Evolutionary conservation across 371 early-diverging fungal species (phyloP).

Genomic region (Syncephalastrum racemosum): DNA sequence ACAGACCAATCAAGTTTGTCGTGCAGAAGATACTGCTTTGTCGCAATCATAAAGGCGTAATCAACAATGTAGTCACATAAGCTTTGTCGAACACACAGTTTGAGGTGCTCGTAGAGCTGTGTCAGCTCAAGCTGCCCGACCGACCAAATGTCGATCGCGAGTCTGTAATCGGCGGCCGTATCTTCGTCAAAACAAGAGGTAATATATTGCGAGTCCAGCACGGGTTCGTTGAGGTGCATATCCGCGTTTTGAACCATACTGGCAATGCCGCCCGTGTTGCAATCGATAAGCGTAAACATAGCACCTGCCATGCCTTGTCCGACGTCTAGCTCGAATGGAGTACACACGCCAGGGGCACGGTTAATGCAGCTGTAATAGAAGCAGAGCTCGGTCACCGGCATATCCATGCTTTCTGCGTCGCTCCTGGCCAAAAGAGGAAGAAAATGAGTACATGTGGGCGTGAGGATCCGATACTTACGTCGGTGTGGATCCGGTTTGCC

Average conservation of each 20-base stretch:
- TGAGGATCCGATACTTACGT: no score
- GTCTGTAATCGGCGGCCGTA: not conserved
- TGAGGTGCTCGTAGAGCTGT: conserved; percentile 50
- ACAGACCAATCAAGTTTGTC: no score
- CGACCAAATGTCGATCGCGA: conserved; percentile 72
- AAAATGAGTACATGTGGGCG: not conserved
- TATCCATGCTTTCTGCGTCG: conserved; percentile 1
- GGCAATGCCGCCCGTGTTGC: not conserved
- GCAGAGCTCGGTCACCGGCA: conserved; percentile 21
- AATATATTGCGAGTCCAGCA: no score
- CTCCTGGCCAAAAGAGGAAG: no score
- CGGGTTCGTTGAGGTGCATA: no score
- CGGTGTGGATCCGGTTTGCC: not conserved
- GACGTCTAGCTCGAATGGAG: conserved; percentile 61
- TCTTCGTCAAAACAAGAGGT: no score
- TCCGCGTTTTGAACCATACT: no score
- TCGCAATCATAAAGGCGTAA: no score
- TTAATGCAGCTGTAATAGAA: conserved; percentile 49
- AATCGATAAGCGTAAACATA: conserved; percentile 4
- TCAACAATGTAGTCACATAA: conserved; percentile 71
- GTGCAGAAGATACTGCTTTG: no score
- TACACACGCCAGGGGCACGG: conserved; percentile 39
- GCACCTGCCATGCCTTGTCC: conserved; percentile 76
- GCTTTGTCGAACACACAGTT: conserved; percentile 56
- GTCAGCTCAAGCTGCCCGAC: conserved; percentile 61